Conservation (phyloP, 164 flowering plant genomes). For the Magnolia officinalis region DNA sequence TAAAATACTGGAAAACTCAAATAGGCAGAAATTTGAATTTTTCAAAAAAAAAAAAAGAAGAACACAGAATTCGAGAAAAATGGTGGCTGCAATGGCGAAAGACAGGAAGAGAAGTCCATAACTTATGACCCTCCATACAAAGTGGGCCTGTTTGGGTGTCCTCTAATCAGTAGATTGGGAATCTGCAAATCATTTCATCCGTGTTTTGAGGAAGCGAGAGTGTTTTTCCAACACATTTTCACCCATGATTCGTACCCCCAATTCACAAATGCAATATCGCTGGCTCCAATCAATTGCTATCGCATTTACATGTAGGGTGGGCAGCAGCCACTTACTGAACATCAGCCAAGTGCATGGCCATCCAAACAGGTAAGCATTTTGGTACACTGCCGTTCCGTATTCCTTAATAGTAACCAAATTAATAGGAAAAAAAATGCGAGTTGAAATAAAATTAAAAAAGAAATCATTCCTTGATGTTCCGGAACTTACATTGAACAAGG, state of each 20-base stretch:
- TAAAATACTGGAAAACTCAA: not conserved
- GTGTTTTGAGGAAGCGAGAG: not conserved
- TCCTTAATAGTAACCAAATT: not conserved
- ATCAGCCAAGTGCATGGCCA: not conserved
- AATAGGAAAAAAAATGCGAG: no score
- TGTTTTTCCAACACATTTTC: not conserved
- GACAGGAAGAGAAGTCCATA: not conserved
- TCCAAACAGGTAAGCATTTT: not conserved
- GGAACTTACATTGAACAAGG: constrained; percentile 79
- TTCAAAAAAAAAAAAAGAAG: no score
- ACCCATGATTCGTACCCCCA: no score
- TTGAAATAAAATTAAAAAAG: no score
- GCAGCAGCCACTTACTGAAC: not conserved
- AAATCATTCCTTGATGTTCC: not conserved
- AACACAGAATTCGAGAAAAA: not conserved
- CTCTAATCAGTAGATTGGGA: not conserved
- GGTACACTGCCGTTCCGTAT: not conserved
- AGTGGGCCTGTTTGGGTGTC: not conserved
- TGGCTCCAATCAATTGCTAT: no score
- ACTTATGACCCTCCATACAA: not conserved
- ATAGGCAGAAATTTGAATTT: not conserved
- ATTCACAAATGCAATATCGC: no score
- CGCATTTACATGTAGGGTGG: no score
- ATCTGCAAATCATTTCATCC: not conserved
- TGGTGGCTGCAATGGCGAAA: not conserved